Conservation (phyloP, 805 yeast species). For the Yarrowia porcina region DNA sequence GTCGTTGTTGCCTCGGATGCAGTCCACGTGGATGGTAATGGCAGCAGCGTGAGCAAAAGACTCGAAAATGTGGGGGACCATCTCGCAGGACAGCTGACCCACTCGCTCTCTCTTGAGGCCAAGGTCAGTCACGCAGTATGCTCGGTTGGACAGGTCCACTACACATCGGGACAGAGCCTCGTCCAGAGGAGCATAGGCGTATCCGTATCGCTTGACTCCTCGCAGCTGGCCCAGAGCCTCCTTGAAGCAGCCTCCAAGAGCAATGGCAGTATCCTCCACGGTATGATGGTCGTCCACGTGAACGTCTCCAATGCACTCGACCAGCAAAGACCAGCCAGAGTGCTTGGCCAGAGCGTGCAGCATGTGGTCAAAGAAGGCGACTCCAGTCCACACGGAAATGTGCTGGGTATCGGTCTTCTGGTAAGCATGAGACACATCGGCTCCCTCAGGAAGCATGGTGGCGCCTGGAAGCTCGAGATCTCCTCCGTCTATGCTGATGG, state of each 20-base stretch:
- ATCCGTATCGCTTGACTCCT: conserved; percentile 91
- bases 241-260: conserved; percentile 85
- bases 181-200: conserved; percentile 92
- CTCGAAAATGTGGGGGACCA: conserved; percentile 96
- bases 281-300: conserved; percentile 98
- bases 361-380: conserved; percentile 97
- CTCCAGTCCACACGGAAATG: conserved; percentile 81
- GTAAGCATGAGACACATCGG: conserved; percentile 51
- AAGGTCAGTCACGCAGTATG: conserved; percentile 83
- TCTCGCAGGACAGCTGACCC: conserved; percentile 89
- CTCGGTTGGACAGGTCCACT: conserved; percentile 91
- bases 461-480: conserved; percentile 53
- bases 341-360: conserved; percentile 95
- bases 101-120: conserved; percentile 90
- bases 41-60: conserved; percentile 92
- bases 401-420: conserved; percentile 69
- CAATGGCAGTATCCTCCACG: conserved; percentile 92
- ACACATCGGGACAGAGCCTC: conserved; percentile 95
- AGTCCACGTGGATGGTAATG: conserved; percentile 90
- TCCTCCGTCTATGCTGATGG: conserved; percentile 84
- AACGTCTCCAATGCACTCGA: conserved; percentile 90
- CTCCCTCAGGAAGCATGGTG: conserved; percentile 49
- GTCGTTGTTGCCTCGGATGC: conserved; percentile 88
- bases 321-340: conserved; percentile 88
- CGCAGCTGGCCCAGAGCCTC: conserved; percentile 82